These are phyloP conservation scores for Pistacia atlantica DNA, from an alignment of 345 rosid genomes.

Conservation along the genomic window DNA sequence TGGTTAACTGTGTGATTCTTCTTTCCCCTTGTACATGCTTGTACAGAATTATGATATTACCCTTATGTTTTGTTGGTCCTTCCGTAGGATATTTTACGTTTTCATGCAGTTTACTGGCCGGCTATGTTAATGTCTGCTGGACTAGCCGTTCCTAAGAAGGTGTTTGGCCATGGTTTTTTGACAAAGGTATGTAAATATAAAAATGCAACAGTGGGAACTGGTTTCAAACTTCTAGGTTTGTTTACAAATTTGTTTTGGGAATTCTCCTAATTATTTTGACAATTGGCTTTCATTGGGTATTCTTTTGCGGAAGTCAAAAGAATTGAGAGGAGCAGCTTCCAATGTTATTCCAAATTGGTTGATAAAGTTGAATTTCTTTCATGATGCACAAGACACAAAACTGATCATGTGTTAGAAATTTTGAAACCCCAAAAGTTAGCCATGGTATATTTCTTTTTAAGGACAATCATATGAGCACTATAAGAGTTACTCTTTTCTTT, in stretches of 20 bases:
- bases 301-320: too few relatives aligned
- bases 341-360: background rate
- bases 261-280: background rate
- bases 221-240: background rate
- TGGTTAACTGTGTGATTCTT: background rate
- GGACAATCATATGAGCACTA: background rate
- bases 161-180: conserved; percentile 94
- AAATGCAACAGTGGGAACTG: background rate
- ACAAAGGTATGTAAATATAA: conserved; percentile 60
- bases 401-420: background rate
- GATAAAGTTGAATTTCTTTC: background rate
- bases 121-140: conserved; percentile 98
- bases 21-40: background rate
- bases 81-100: conserved; percentile 89
- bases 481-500: background rate
- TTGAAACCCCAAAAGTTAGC: background rate
- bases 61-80: background rate
- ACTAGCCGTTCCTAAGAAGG: conserved; percentile 72
- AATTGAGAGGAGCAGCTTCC: background rate
- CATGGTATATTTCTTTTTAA: too few relatives aligned
- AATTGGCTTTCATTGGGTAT: background rate
- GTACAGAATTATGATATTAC: background rate
- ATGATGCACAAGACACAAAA: background rate
- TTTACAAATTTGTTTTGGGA: too few relatives aligned
- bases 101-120: conserved; percentile 98